These are phyloP conservation scores for Jasminum sambac DNA, from an alignment of 257 asterid genomes.

Conservation along the genomic window DNA sequence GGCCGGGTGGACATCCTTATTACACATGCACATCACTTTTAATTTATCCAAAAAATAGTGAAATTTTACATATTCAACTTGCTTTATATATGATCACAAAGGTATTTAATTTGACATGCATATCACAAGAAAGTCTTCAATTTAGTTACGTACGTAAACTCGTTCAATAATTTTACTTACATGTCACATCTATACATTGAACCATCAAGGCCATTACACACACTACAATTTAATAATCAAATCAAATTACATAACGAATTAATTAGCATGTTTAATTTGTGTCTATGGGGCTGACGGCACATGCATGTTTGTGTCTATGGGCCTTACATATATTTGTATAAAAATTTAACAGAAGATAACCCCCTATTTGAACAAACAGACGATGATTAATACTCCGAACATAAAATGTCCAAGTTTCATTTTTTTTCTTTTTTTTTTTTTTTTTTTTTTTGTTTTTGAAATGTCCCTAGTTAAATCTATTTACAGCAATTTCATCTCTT, in stretches of 20 bases:
- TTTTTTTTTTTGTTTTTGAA: too few relatives aligned
- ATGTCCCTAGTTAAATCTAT: too few relatives aligned
- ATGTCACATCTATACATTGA: not conserved
- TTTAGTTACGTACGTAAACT: not conserved
- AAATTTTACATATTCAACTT: not conserved
- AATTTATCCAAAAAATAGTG: not conserved
- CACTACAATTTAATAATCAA: not conserved
- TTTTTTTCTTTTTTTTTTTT: too few relatives aligned
- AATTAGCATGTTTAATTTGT: too few relatives aligned
- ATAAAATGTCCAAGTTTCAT: too few relatives aligned
- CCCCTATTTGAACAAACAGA: too few relatives aligned
- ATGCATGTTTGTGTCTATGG: too few relatives aligned
- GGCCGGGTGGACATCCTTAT: not conserved
- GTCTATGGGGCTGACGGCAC: too few relatives aligned
- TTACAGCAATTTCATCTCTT: too few relatives aligned
- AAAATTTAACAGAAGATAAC: too few relatives aligned
- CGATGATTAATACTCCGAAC: too few relatives aligned
- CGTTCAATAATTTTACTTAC: not conserved
- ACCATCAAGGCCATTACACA: not conserved
- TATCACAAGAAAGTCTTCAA: not conserved
- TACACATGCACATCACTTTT: not conserved
- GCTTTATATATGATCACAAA: not conserved
- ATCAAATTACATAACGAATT: not conserved
- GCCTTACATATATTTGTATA: too few relatives aligned
- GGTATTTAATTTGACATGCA: not conserved